These are phyloP conservation scores for Thelonectria discophora DNA, from an alignment of 2,329 filamentous ascomycete genomes.

Conservation along the genomic window DNA sequence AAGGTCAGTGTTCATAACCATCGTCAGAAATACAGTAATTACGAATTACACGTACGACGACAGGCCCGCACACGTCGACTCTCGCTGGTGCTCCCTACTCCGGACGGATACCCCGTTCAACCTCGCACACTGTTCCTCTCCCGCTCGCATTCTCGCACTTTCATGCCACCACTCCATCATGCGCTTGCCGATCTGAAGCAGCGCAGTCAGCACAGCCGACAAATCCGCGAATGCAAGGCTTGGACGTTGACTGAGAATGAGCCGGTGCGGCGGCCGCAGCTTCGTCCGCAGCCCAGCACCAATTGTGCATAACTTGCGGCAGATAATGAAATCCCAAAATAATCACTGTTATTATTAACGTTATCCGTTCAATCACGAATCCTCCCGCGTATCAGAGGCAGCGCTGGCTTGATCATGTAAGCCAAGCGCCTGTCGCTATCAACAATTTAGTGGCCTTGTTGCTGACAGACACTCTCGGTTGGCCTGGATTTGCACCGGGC, in stretches of 20 bases:
- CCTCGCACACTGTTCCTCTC: conserved; percentile 12
- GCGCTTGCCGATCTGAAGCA: conserved; percentile 1
- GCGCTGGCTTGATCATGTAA: conserved; percentile 29
- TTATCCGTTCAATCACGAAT: not conserved
- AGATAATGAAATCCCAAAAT: not conserved
- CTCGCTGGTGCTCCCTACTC: not conserved
- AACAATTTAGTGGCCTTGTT: conserved; percentile 18
- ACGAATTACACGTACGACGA: conserved; percentile 19
- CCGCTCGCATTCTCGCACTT: conserved; percentile 5
- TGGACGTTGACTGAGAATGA: not conserved
- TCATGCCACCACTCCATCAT: not conserved
- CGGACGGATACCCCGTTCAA: not conserved
- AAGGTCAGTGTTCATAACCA: conserved; percentile 3
- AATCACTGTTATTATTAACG: not conserved
- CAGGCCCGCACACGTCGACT: conserved; percentile 12
- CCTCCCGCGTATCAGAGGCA: not conserved
- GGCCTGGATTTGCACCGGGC: conserved; percentile 28
- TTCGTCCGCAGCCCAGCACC: conserved; percentile 1
- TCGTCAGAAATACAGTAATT: conserved; percentile 21
- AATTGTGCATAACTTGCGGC: not conserved
- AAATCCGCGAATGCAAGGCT: not conserved
- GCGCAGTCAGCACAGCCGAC: conserved; percentile 12
- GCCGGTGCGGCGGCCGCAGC: conserved; percentile 16
- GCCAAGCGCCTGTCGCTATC: conserved; percentile 13
- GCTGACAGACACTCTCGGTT: conserved; percentile 24